Conservation (phyloP, 768 basidiomycete species). For the Agaricus subrufescens region DNA sequence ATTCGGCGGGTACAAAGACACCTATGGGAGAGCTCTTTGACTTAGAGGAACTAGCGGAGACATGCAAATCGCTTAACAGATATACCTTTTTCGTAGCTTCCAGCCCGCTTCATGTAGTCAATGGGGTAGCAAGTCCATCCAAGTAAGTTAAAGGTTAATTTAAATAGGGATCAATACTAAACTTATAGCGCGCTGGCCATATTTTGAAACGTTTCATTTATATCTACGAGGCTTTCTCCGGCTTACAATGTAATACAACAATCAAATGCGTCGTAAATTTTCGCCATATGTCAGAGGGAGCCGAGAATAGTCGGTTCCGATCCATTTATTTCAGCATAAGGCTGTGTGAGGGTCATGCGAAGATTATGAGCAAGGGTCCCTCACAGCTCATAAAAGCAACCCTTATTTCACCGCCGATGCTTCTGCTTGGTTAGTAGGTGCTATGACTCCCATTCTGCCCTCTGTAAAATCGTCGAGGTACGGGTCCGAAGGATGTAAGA, state of each 20-base stretch:
- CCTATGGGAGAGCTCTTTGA: conserved; percentile 23
- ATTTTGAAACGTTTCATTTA: background rate
- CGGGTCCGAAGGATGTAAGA: background rate
- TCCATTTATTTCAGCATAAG: background rate
- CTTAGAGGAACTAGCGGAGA: conserved; percentile 19
- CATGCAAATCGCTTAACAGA: conserved; percentile 16
- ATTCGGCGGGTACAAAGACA: conserved; percentile 11
- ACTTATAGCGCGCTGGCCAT: conserved; percentile 5
- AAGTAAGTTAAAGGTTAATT: conserved; percentile 13
- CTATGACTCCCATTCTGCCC: too few relatives aligned
- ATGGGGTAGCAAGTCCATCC: conserved; percentile 23
- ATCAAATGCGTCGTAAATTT: background rate
- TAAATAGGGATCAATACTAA: background rate
- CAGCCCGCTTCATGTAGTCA: conserved; percentile 20
- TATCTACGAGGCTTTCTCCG: background rate
- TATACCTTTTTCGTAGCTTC: conserved; percentile 23
- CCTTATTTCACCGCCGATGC: background rate
- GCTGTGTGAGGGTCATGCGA: background rate
- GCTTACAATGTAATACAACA: background rate
- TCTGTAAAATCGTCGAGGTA: too few relatives aligned
- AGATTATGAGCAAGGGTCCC: background rate
- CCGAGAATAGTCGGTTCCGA: background rate
- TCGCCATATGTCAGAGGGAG: background rate
- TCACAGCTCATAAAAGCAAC: background rate
- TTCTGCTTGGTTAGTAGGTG: background rate